Conservation (phyloP, 2,329 filamentous ascomycete genomes). For the Fonsecaea monophora region DNA sequence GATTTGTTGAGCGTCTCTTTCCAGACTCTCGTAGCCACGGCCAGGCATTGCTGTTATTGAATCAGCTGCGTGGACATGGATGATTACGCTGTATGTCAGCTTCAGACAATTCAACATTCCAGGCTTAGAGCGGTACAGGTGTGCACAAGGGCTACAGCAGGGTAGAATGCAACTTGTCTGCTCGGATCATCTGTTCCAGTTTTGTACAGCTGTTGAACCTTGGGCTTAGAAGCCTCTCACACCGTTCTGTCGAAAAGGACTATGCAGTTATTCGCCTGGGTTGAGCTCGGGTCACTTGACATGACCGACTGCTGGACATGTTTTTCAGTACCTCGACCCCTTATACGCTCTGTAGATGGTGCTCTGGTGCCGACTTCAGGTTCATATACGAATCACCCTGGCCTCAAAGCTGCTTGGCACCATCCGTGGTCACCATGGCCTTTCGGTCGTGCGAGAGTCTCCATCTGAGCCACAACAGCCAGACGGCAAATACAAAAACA, state of each 20-base stretch:
- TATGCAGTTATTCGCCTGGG: not conserved
- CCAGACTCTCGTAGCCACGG: not conserved
- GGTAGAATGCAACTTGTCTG: not conserved
- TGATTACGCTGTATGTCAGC: not conserved
- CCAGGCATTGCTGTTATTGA: not conserved
- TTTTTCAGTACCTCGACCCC: not conserved
- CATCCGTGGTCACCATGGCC: not conserved
- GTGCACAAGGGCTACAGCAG: not conserved
- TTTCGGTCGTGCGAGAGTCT: not conserved
- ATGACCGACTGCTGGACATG: not conserved
- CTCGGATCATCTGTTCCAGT: not conserved
- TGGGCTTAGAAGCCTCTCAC: not conserved
- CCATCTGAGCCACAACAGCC: slow-evolving; percentile 10
- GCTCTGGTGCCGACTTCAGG: not conserved
- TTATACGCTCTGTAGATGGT: too few species aligned
- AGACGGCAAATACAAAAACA: not conserved
- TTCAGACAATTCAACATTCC: not conserved
- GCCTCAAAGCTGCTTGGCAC: not conserved
- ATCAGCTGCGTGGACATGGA: not conserved
- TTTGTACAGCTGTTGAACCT: not conserved
- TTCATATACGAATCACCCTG: not conserved
- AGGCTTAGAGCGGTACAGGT: not conserved
- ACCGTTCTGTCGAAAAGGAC: not conserved
- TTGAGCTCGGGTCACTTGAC: not conserved
- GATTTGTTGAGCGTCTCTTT: slow-evolving; percentile 17